Evolutionary conservation across 257 asterid genomes (phyloP).

Genomic region (Mentha longifolia): DNA sequence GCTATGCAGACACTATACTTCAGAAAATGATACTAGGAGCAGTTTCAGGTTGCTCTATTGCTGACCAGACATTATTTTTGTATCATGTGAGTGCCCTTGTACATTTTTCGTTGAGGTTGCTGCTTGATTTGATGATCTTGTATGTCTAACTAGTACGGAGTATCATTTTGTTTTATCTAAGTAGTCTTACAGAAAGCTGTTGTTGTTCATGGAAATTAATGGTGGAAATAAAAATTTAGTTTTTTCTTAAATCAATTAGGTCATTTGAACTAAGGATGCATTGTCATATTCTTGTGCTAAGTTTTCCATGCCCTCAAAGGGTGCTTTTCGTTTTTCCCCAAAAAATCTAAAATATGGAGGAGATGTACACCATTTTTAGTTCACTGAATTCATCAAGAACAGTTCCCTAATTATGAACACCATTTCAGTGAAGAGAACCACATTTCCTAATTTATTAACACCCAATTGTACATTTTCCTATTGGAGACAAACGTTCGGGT

Average conservation of each 20-base stretch:
- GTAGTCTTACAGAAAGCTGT: not conserved
- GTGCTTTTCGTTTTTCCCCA: not conserved
- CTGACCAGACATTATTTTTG: constrained; percentile 36
- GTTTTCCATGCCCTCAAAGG: constrained; percentile 7
- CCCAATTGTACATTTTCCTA: not conserved
- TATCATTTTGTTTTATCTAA: not conserved
- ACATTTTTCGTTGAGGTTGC: constrained; percentile 17
- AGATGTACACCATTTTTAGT: not conserved
- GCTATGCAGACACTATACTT: constrained; percentile 34
- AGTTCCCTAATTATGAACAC: constrained; percentile 1
- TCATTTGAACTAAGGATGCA: constrained; percentile 17
- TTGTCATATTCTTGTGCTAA: not conserved
- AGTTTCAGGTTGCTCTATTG: constrained; percentile 42
- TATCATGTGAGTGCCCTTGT: constrained; percentile 46
- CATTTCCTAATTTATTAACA: not conserved
- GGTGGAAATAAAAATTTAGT: not conserved
- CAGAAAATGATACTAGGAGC: constrained; percentile 39
- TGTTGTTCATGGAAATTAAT: not conserved
- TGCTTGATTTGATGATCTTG: constrained; percentile 12
- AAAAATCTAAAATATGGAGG: not conserved
- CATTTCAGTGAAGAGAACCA: not conserved
- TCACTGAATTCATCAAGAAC: not conserved
- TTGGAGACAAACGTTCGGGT: not conserved
- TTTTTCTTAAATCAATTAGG: not conserved
- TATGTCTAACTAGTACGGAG: not conserved